Evolutionary conservation across 768 basidiomycete species (phyloP), one percentile per base, ranked within the genome.

Genomic region (Dacryopinax spathularia): DNA sequence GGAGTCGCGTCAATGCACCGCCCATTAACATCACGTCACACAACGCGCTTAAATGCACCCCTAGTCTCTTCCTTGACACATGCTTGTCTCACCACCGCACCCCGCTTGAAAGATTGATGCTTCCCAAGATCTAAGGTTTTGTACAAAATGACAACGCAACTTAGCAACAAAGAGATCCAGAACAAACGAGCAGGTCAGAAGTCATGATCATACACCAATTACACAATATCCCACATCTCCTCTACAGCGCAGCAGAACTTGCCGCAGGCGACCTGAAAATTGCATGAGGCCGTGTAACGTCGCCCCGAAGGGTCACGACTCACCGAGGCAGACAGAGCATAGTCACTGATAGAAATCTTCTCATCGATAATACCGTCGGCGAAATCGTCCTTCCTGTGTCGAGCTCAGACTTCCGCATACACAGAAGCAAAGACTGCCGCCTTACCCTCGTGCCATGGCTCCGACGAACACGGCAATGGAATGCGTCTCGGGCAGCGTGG

Each of bases 331-430:
- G 91, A 94, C 59, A 96, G 76, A 1, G 91, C 82, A 75, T 94
- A 99, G 69, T 96, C 86, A 70, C 90, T 93, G 75, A 99, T 91
- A 66, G 90, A 85, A 69, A 98, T 92, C 77, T 99, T 99, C 75
- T 95, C 86, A 72, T 99, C 96, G 0, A 97, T 89, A 68, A 89
- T 78, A 25, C 83, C 87, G 75, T 99, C 96, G 15, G 96, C 96
- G 77, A 99, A 99, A 76, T 95, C 91, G 68, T 99, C 96, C 60
- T 82, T 85, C 12, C 76, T 76, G 69, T 10, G 18, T 16, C 13
- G 12, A 34, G 29, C n/a, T 33, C 25, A 20, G 33, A 5, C 15
- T 3, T 13, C 10, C 18, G 48, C 2, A 39, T 15, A 1, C 20
- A 33, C 34, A 0, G 34, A 34, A 25, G 29, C 12, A n/a, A 43